phyloP scores from a whole-genome alignment of 805 yeast genomes.

The Yarrowia yakushimensis region DNA sequence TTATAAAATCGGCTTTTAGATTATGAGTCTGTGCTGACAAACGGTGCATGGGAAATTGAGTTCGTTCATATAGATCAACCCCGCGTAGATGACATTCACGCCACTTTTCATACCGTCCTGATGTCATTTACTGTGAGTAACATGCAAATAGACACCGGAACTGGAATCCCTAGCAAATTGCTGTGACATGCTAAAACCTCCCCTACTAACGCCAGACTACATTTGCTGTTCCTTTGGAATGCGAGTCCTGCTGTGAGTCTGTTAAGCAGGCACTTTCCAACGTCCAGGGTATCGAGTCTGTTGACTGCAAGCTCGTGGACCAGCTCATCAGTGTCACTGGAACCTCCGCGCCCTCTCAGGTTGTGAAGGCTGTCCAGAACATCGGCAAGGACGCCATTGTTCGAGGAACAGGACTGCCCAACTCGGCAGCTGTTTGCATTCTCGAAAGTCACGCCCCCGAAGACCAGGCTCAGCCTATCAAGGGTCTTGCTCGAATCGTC shows the following conservation, averaged over 20 bases:
- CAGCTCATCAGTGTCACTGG: slow-evolving; percentile 70
- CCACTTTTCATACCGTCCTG: not conserved
- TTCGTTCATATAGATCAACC: slow-evolving; percentile 10
- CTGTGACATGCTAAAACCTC: not conserved
- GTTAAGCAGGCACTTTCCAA: slow-evolving; percentile 52
- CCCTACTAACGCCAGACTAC: slow-evolving; percentile 47
- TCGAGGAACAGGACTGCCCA: slow-evolving; percentile 83
- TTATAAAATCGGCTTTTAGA: not conserved
- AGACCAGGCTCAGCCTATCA: slow-evolving; percentile 56
- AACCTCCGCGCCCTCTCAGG: slow-evolving; percentile 66
- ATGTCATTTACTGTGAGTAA: slow-evolving; percentile 25
- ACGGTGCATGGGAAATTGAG: not conserved
- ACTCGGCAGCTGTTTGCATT: slow-evolving; percentile 88
- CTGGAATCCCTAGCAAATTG: not conserved
- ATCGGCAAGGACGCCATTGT: slow-evolving; percentile 88
- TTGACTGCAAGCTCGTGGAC: slow-evolving; percentile 54
- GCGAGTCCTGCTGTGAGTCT: slow-evolving; percentile 64
- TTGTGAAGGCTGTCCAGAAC: slow-evolving; percentile 62
- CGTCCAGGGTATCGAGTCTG: slow-evolving; percentile 45
- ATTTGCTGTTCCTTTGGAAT: slow-evolving; percentile 82
- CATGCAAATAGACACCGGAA: slow-evolving; percentile 18
- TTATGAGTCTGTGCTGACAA: slow-evolving; percentile 8
- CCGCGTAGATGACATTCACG: not conserved
- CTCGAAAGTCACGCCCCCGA: slow-evolving; percentile 63
- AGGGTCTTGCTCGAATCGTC: slow-evolving; percentile 84